Conservation (phyloP, 345 rosid species). For the Clarkia xantiana region DNA sequence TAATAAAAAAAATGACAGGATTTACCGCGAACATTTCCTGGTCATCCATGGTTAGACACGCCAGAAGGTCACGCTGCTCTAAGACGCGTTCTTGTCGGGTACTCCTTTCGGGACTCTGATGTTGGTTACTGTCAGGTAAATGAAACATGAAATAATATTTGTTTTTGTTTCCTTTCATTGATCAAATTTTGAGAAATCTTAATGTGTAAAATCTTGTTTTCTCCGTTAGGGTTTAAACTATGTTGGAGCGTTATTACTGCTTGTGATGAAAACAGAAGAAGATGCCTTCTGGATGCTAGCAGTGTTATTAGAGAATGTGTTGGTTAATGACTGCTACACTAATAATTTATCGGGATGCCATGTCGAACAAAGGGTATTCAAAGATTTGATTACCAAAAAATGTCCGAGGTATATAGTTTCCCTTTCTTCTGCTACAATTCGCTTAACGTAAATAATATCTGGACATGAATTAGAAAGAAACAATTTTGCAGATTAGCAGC, state of each 20-base stretch:
- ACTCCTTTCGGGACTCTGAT: conserved; percentile 97
- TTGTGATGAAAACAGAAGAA: conserved; percentile 99
- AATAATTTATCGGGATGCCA: conserved; percentile 93
- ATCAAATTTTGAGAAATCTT: neutral
- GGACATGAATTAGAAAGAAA: neutral
- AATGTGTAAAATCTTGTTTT: neutral
- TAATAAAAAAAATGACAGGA: conserved; percentile 34
- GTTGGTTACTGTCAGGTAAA: conserved; percentile 99
- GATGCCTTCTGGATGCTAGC: conserved; percentile 99
- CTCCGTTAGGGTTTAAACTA: conserved; percentile 75
- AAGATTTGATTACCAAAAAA: conserved; percentile 72
- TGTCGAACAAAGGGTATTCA: conserved; percentile 94
- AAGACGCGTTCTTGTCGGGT: conserved; percentile 85
- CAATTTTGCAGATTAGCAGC: conserved; percentile 58
- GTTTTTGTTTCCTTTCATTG: neutral
- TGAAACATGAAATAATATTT: neutral
- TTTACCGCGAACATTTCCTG: conserved; percentile 94
- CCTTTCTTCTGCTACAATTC: neutral
- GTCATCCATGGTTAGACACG: conserved; percentile 99
- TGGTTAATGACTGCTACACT: conserved; percentile 92
- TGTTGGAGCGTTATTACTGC: conserved; percentile 82
- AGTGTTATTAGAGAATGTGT: conserved; percentile 83
- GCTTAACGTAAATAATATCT: neutral
- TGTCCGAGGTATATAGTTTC: conserved; percentile 54
- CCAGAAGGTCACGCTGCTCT: conserved; percentile 93